phyloP scores from a whole-genome alignment of 768 basidiomycete genomes.

The Serpula lacrymans region DNA sequence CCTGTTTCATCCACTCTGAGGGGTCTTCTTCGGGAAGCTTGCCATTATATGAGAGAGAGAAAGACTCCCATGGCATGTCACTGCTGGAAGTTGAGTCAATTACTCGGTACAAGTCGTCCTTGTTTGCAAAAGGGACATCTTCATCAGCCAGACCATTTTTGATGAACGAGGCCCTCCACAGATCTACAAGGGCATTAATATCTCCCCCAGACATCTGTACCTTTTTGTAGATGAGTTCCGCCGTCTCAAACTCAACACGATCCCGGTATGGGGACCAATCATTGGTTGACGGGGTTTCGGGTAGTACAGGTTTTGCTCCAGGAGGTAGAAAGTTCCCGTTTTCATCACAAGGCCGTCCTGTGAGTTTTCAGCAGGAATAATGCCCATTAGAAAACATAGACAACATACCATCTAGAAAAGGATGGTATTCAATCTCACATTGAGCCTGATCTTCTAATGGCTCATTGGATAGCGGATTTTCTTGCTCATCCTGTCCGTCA shows the following conservation, averaged over 20 bases:
- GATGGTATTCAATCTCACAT: too few relatives aligned
- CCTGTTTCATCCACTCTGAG: constrained; percentile 22
- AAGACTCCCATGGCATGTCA: constrained; percentile 33
- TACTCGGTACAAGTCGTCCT: constrained; percentile 25
- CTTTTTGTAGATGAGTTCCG: constrained; percentile 11
- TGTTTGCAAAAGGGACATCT: constrained; percentile 26
- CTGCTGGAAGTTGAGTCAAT: constrained; percentile 34
- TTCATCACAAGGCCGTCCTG: constrained; percentile 5
- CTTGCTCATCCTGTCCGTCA: too few relatives aligned
- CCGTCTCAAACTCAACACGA: constrained; percentile 8
- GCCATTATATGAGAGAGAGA: constrained; percentile 24
- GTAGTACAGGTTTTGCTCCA: too few relatives aligned
- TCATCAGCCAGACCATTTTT: constrained; percentile 8
- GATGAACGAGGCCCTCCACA: constrained; percentile 10
- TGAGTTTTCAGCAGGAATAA: too few relatives aligned
- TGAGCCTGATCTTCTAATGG: too few relatives aligned
- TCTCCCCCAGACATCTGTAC: constrained; percentile 15
- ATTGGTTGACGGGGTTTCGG: too few relatives aligned
- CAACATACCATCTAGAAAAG: too few relatives aligned
- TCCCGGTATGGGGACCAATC: constrained; percentile 12
- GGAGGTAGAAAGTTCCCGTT: too few relatives aligned
- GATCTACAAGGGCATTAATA: constrained; percentile 13
- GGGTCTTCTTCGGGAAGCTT: constrained; percentile 2
- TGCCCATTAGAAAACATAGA: too few relatives aligned
- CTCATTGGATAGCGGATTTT: too few relatives aligned